Evolutionary conservation across 306 rosid species (phyloP), one percentile per base, ranked within the genome.

Genomic region (Lotus japonicus): DNA sequence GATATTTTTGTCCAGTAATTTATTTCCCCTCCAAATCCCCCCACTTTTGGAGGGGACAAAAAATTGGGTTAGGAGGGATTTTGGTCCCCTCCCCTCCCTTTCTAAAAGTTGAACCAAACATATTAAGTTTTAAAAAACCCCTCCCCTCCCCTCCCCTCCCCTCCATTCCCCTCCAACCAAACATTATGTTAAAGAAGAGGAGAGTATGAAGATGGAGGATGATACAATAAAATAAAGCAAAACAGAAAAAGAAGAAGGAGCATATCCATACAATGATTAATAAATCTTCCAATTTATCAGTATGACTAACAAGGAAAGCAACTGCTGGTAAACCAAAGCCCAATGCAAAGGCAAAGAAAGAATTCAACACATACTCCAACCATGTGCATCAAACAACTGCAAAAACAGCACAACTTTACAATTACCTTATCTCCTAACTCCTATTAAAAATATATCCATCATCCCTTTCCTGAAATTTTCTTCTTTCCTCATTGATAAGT

Each of bases 241-340:
- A 21, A 21, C 14, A 14, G 9, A 21, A 1, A 14, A 21, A 49
- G 19, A 13, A 45, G 13, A 44, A 26, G 33, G 33, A 26, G 33
- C 33, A 26, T 26, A 26, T 26, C 33, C 33, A 26, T 26, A 26
- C 23, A 45, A 19, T 71, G 46, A 26, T 26, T 39, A 71, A 71
- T 50, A 46, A 45, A 12, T 18, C 59, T 48, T 46, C 50, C 59
- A 46, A 58, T 15, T 19, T 48, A 35, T 55, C 8, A 7, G 64
- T 57, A 64, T 41, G 23, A 17, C 18, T 28, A 69, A 69, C 74
- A 55, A 65, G 56, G 45, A 42, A 55, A 43, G 46, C 23, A 57
- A 11, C 28, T 13, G 43, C 23, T 23, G 5, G 23, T n/a, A 12
- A 45, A 63, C 19, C 57, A 66, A 14, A 33, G 11, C 58, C 70